phyloP scores from a whole-genome alignment of 73 alveolate genomes.

The Symbiodinium natans region DNA sequence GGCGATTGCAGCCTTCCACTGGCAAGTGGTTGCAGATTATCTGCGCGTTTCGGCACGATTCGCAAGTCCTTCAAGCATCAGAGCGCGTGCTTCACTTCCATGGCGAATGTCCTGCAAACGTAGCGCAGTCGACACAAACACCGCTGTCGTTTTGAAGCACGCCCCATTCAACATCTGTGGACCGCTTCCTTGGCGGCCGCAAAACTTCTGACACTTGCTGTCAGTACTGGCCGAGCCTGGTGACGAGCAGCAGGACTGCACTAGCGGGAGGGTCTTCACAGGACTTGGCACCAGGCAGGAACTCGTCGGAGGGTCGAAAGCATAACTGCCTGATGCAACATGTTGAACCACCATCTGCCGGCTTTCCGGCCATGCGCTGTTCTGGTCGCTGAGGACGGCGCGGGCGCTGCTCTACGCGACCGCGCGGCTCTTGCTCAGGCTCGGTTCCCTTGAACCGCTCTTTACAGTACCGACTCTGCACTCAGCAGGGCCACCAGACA shows the following conservation, averaged over 20 bases:
- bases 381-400: no score
- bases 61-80: slow-evolving; percentile 96
- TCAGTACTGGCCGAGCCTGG: slow-evolving; percentile 3
- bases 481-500: no score
- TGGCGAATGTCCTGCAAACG: slow-evolving; percentile 95
- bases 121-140: neutral
- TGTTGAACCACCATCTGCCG: no score
- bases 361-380: no score
- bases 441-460: slow-evolving; percentile 6
- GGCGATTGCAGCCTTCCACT: slow-evolving; percentile 83
- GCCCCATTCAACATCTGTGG: neutral
- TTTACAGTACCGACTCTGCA: no score
- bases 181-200: slow-evolving; percentile 58
- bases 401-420: no score
- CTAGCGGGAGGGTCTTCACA: no score
- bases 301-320: neutral
- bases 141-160: neutral
- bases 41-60: no score
- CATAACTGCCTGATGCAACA: neutral
- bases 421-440: neutral
- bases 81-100: slow-evolving; percentile 97
- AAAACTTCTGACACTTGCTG: slow-evolving; percentile 30
- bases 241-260: no score
- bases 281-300: neutral
- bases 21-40: no score